Evolutionary conservation across 352 stramenopile genomes (phyloP).

Genomic region (Pythium oligandrum): DNA sequence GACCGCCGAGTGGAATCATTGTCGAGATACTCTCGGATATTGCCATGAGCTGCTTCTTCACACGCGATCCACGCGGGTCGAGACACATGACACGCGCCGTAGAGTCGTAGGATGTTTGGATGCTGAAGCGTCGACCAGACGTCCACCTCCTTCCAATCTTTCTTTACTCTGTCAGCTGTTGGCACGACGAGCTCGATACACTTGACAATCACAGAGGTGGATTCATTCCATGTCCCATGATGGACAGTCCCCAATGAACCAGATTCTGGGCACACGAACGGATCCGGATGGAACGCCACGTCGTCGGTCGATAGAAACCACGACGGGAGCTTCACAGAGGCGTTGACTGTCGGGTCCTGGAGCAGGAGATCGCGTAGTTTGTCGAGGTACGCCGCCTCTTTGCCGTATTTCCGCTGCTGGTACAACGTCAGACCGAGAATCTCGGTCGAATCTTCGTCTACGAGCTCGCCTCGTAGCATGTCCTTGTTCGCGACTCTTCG

Average conservation of each 20-base stretch:
- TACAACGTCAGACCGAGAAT: no score
- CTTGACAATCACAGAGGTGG: slow-evolving; percentile 19
- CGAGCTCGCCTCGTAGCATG: no score
- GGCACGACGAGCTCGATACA: slow-evolving; percentile 4
- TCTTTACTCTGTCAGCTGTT: neutral
- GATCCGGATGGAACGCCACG: neutral
- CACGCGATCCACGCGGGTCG: slow-evolving; percentile 22
- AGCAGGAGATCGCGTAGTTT: neutral
- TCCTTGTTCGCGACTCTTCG: no score
- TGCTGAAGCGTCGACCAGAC: slow-evolving; percentile 32
- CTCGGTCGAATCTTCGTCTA: no score
- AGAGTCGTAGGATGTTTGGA: slow-evolving; percentile 31
- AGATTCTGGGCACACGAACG: neutral
- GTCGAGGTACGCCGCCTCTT: neutral
- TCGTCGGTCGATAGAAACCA: slow-evolving; percentile 25
- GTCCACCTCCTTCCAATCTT: slow-evolving; percentile 17
- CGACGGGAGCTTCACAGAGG: slow-evolving; percentile 7
- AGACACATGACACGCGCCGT: slow-evolving; percentile 25
- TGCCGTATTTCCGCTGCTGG: no score
- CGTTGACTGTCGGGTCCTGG: neutral
- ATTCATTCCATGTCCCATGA: slow-evolving; percentile 5
- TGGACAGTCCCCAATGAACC: slow-evolving; percentile 14
- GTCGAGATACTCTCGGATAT: slow-evolving; percentile 20
- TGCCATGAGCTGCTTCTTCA: slow-evolving; percentile 22
- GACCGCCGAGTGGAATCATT: neutral